Base-by-base conservation (phyloP, 345 rosid species). In the Heritiera littoralis region DNA sequence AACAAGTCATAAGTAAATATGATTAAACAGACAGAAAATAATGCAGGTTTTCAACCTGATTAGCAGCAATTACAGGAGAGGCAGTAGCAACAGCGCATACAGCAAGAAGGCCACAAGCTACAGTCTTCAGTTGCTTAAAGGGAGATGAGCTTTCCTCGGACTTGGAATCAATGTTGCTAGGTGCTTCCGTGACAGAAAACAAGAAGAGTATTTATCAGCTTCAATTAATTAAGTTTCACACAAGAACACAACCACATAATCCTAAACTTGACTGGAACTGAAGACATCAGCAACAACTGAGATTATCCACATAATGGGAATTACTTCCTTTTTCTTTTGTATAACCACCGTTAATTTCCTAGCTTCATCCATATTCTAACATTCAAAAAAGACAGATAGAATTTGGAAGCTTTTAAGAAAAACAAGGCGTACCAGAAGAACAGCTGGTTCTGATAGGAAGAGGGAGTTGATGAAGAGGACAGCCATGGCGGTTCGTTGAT, bases 61-160 rank as follows among this genome's bases (percentile, higher is more conserved):
- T 81, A 72, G 94, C 94, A 75, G 99, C 99, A 76, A 91, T 75
- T 13, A 90, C 96, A 55, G 99, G 97, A 32, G 95, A 89, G 58
- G 94, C 89, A 58, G 89, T 41, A 15, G 92, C 87, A 49, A 95
- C 83, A 74, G 96, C 86, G 74, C 85, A 90, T 85, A 85, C 92
- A 78, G 94, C 93, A 20, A 93, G 83, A 72, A 89, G 78, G 9
- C 98, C 98, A 79, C 93, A 92, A 81, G 94, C 93, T 3, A 87
- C 83, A 45, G 82, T 76, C 69, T 78, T 83, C n/a, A 93, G 78
- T 67, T 91, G 94, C 87, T 88, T 95, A 15, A 80, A 71, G 12
- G 75, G 83, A 40, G 84, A 82, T 3, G 83, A 20, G 41, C 35
- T 83, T 81, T 85, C 90, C 76, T 79, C 75, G 3, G 80, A 59